phyloP scores from a whole-genome alignment of 2,329 filamentous ascomycete species.

The Paraphaeosphaeria minitans region DNA sequence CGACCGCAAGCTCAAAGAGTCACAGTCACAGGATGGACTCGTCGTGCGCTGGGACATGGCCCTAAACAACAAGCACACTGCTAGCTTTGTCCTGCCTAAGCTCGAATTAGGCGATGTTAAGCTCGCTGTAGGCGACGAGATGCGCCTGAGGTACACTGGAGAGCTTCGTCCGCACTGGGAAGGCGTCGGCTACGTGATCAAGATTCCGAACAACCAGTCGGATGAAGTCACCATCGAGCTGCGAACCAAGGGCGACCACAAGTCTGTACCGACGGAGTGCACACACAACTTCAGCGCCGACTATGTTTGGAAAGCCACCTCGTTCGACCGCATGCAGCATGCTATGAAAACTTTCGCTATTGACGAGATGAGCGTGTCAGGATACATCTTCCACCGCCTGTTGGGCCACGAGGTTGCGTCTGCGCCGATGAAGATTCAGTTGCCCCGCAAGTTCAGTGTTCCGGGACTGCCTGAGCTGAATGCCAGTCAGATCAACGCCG shows the following conservation, averaged over 20 bases:
- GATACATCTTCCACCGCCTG: constrained; percentile 97
- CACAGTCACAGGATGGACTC: constrained; percentile 94
- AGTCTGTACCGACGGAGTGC: constrained; percentile 92
- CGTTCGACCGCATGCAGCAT: constrained; percentile 98
- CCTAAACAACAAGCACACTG: constrained; percentile 95
- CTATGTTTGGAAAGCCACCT: constrained; percentile 99
- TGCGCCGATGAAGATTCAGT: constrained; percentile 91
- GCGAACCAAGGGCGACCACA: constrained; percentile 92
- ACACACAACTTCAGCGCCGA: constrained; percentile 98
- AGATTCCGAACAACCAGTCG: constrained; percentile 98
- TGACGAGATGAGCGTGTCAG: constrained; percentile 97
- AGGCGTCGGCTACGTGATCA: constrained; percentile 97
- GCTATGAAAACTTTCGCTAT: constrained; percentile 99
- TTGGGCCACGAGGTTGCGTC: constrained; percentile 93
- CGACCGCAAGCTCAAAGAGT: constrained; percentile 97
- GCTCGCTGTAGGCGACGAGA: constrained; percentile 95
- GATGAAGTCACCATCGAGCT: constrained; percentile 96
- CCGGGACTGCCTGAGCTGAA: constrained; percentile 94
- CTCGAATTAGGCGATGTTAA: constrained; percentile 98
- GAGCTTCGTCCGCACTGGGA: constrained; percentile 93
- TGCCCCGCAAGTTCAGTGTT: constrained; percentile 96
- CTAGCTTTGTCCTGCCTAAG: constrained; percentile 94
- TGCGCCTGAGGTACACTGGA: constrained; percentile 95
- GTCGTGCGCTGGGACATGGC: constrained; percentile 94
- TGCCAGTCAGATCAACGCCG: constrained; percentile 91